A percentile compares a stretch with the other conserved stretches of the same genome.
phyloP scores from a whole-genome alignment of 1,139 yeast genomes.

The Wickerhamomyces sp. region DNA sequence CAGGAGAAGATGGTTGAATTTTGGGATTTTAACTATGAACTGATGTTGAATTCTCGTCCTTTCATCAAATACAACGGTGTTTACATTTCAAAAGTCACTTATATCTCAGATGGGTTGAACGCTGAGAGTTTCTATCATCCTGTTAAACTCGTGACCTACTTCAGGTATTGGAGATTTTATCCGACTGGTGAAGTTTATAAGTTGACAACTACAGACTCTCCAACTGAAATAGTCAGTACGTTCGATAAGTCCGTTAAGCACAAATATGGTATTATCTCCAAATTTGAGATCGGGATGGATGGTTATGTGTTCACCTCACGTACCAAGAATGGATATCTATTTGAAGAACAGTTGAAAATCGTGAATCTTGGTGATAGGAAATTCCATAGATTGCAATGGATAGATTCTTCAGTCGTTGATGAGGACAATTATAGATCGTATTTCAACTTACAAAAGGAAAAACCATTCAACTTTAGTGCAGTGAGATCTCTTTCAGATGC shows the following conservation, averaged over 20 bases:
- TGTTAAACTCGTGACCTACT: constrained; percentile 78
- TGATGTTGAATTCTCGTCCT: constrained; percentile 55
- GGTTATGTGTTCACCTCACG: constrained; percentile 58
- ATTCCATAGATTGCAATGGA: constrained; percentile 69
- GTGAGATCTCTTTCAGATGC: too few species aligned
- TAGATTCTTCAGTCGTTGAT: constrained; percentile 50
- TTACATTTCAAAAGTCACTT: constrained; percentile 80
- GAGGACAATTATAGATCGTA: constrained; percentile 48
- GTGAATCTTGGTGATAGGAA: constrained; percentile 49
- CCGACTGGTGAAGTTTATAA: constrained; percentile 73
- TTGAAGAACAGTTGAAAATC: constrained; percentile 58
- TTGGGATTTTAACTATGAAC: constrained; percentile 49
- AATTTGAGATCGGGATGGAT: constrained; percentile 51
- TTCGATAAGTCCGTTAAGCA: constrained; percentile 32
- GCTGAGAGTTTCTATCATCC: constrained; percentile 69
- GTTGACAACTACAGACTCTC: constrained; percentile 63
- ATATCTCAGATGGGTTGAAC: constrained; percentile 73
- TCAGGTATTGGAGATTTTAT: constrained; percentile 76
- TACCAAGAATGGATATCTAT: constrained; percentile 54
- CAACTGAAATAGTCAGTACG: constrained; percentile 52
- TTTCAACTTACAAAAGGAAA: constrained; percentile 64
- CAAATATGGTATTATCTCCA: constrained; percentile 35
- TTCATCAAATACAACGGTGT: constrained; percentile 76
- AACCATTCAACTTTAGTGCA: constrained; percentile 66
- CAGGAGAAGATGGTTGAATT: constrained; percentile 38